Evolutionary conservation across 2,329 filamentous ascomycete genomes (phyloP).

Genomic region (Penicillium occitanis): DNA sequence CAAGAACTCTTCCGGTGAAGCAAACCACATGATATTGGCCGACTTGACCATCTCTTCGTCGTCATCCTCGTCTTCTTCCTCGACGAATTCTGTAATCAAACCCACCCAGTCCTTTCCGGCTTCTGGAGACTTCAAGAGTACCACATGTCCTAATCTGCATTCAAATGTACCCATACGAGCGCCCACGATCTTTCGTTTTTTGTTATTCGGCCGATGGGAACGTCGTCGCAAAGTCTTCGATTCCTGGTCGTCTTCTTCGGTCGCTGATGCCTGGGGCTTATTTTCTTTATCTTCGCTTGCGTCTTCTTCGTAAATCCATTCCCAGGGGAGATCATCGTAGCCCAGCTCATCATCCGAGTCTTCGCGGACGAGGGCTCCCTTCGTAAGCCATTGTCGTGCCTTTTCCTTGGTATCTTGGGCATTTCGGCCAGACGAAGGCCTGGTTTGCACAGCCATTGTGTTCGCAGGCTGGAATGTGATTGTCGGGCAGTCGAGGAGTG

Average conservation of each 20-base stretch:
- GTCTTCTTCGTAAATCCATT: conserved; percentile 67
- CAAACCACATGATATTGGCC: conserved; percentile 92
- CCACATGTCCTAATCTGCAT: conserved; percentile 77
- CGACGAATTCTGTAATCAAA: conserved; percentile 77
- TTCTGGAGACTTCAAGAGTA: conserved; percentile 84
- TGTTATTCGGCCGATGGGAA: conserved; percentile 31
- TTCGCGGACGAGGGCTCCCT: conserved; percentile 66
- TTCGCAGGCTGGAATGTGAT: background rate
- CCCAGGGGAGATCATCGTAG: conserved; percentile 70
- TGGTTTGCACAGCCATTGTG: conserved; percentile 8
- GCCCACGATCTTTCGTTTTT: conserved; percentile 64
- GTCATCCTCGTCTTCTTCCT: conserved; percentile 69
- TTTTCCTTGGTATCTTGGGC: conserved; percentile 35
- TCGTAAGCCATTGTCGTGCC: conserved; percentile 54
- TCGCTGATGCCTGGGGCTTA: conserved; percentile 23
- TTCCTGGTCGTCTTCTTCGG: conserved; percentile 24
- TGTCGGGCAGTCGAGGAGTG: background rate
- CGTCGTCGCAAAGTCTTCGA: conserved; percentile 31
- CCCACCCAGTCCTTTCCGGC: conserved; percentile 89
- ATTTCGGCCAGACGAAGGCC: conserved; percentile 2
- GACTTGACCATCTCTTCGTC: conserved; percentile 57
- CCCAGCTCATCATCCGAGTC: conserved; percentile 88
- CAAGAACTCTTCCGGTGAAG: conserved; percentile 82
- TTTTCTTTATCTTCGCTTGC: conserved; percentile 26
- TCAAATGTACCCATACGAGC: conserved; percentile 79